Evolutionary conservation across 140 eudicot species (phyloP).

Genomic region (Bidens hawaiensis): DNA sequence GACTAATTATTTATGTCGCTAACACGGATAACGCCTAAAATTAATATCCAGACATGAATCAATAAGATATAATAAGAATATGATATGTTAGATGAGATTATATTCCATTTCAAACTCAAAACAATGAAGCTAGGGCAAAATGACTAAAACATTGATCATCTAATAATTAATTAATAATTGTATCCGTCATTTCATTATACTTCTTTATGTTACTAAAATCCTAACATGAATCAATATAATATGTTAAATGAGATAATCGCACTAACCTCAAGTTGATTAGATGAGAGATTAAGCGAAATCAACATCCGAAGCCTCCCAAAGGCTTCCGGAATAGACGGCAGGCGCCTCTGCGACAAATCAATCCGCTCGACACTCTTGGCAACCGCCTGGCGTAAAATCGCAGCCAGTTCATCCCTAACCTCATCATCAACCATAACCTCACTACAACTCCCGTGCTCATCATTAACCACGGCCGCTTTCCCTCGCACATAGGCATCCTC

Average conservation of each 20-base stretch:
- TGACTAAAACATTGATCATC: no score
- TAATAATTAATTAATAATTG: neutral
- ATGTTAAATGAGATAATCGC: neutral
- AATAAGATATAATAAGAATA: no score
- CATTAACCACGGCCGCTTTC: slow-evolving; percentile 25
- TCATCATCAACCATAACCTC: slow-evolving; percentile 25
- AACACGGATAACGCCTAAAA: no score
- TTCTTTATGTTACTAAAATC: neutral
- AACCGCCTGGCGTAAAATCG: slow-evolving; percentile 46
- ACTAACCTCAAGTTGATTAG: slow-evolving; percentile 76
- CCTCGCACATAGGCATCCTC: slow-evolving; percentile 61
- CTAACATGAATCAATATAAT: neutral
- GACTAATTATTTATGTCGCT: no score
- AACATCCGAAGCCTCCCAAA: slow-evolving; percentile 56
- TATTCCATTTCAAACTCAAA: no score
- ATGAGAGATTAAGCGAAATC: slow-evolving; percentile 52
- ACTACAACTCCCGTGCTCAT: slow-evolving; percentile 14
- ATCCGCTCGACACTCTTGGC: slow-evolving; percentile 38
- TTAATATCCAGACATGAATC: no score
- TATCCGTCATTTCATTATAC: neutral
- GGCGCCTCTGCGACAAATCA: slow-evolving; percentile 49
- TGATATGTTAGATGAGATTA: no score
- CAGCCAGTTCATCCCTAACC: slow-evolving; percentile 58
- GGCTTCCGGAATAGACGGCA: slow-evolving; percentile 67
- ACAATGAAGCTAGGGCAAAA: no score